Conservation (phyloP, 2,329 filamentous ascomycete species). For the Phyllosticta capitalensis region DNA sequence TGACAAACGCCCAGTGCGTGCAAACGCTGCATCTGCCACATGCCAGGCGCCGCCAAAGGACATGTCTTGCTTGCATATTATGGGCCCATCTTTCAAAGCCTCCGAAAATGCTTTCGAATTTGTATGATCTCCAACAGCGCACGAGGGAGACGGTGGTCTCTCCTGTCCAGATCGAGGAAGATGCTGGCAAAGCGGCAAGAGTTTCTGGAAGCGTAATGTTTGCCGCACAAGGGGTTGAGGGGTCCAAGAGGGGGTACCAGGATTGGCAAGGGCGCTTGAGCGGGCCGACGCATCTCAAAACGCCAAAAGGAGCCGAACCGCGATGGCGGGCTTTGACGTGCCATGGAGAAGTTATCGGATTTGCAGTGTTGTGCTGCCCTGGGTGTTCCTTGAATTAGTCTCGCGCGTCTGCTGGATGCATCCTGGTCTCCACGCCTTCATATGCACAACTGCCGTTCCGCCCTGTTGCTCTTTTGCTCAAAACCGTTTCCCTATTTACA, state of each 20-base stretch:
- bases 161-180: no score
- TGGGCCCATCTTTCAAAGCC: not conserved
- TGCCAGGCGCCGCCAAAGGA: not conserved
- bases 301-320: not conserved
- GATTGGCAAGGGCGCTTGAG: not conserved
- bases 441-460: not conserved
- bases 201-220: slow-evolving; percentile 14
- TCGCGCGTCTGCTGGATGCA: not conserved
- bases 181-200: slow-evolving; percentile 14
- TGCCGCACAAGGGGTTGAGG: not conserved
- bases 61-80: not conserved
- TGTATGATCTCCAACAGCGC: not conserved
- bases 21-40: not conserved
- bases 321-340: not conserved
- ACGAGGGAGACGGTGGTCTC: no score
- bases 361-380: not conserved
- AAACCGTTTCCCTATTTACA: not conserved
- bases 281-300: not conserved
- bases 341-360: not conserved
- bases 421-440: not conserved
- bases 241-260: not conserved
- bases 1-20: not conserved
- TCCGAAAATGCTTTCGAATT: not conserved
- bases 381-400: not conserved
- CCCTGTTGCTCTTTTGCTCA: not conserved